Evolutionary conservation across 345 rosid genomes (phyloP).

Genomic region (Linum trigynum): DNA sequence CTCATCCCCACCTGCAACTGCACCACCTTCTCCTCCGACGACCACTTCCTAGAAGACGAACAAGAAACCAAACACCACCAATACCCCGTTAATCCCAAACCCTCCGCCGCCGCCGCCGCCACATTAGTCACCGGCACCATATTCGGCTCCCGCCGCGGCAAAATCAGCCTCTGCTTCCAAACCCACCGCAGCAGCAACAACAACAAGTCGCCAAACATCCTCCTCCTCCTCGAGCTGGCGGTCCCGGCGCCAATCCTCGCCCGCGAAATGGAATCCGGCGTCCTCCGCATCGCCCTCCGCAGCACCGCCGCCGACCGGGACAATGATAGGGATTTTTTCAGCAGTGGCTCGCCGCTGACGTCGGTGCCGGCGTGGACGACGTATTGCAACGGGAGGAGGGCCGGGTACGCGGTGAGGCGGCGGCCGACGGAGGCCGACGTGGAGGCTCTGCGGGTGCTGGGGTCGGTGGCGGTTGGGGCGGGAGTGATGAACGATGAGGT

Average conservation of each 20-base stretch:
- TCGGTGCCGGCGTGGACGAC: slow-evolving; percentile 44
- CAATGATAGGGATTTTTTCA: neutral
- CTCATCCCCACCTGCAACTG: slow-evolving; percentile 59
- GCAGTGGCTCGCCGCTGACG: slow-evolving; percentile 15
- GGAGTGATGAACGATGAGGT: slow-evolving; percentile 49
- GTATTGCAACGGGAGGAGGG: slow-evolving; percentile 61
- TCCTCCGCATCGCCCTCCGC: slow-evolving; percentile 52
- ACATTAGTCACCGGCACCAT: slow-evolving; percentile 47
- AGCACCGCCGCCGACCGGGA: slow-evolving; percentile 1
- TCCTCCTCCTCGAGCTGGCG: slow-evolving; percentile 47
- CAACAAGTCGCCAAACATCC: slow-evolving; percentile 29
- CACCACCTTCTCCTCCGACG: slow-evolving; percentile 8
- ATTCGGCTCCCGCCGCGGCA: slow-evolving; percentile 51
- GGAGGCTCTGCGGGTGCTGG: slow-evolving; percentile 38
- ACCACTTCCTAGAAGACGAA: slow-evolving; percentile 1
- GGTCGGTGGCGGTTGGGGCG: slow-evolving; percentile 46
- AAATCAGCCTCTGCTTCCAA: slow-evolving; percentile 55
- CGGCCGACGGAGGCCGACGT: slow-evolving; percentile 34
- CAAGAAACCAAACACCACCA: slow-evolving; percentile 19
- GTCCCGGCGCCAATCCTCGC: slow-evolving; percentile 48
- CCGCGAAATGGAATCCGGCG: slow-evolving; percentile 57
- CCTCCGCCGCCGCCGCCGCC: slow-evolving; percentile 11
- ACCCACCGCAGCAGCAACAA: slow-evolving; percentile 5
- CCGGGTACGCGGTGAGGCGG: slow-evolving; percentile 54
- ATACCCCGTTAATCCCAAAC: slow-evolving; percentile 12